phyloP scores from a whole-genome alignment of 176 grass and related monocot species.

The Oryza rufipogon region DNA sequence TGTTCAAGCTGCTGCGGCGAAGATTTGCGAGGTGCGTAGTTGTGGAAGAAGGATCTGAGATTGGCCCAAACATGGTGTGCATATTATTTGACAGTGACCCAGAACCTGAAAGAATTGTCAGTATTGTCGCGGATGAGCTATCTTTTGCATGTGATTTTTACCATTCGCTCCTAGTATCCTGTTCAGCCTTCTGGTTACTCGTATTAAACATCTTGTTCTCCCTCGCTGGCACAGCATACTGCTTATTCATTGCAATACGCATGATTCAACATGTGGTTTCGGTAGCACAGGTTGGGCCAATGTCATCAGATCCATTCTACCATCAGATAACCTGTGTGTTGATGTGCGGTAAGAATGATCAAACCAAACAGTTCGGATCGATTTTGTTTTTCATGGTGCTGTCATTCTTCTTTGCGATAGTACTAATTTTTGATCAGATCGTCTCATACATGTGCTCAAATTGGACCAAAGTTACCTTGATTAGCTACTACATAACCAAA shows the following conservation, averaged over 20 bases:
- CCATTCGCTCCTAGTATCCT: neutral
- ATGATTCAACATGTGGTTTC: too few relatives aligned
- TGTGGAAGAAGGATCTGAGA: neutral
- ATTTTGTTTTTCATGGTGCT: neutral
- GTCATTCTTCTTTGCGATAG: neutral
- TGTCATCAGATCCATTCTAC: too few relatives aligned
- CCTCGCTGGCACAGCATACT: neutral
- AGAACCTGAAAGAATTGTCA: neutral
- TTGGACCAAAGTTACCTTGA: neutral
- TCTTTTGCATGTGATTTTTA: slow-evolving; percentile 9
- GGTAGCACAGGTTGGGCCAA: too few relatives aligned
- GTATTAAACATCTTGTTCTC: neutral
- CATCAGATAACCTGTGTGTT: too few relatives aligned
- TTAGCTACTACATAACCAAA: neutral
- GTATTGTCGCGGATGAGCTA: neutral
- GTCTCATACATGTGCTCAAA: neutral
- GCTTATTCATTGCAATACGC: too few relatives aligned
- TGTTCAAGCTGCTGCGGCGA: too few relatives aligned
- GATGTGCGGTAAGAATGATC: too few relatives aligned
- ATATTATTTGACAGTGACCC: neutral
- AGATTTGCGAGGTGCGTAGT: neutral
- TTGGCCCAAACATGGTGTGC: too few relatives aligned
- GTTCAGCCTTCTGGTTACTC: neutral
- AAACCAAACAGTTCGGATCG: neutral
- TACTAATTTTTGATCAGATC: neutral